Evolutionary conservation across 805 yeast genomes (phyloP), one percentile per base, ranked within the genome.

Genomic region (Yarrowia sp.): DNA sequence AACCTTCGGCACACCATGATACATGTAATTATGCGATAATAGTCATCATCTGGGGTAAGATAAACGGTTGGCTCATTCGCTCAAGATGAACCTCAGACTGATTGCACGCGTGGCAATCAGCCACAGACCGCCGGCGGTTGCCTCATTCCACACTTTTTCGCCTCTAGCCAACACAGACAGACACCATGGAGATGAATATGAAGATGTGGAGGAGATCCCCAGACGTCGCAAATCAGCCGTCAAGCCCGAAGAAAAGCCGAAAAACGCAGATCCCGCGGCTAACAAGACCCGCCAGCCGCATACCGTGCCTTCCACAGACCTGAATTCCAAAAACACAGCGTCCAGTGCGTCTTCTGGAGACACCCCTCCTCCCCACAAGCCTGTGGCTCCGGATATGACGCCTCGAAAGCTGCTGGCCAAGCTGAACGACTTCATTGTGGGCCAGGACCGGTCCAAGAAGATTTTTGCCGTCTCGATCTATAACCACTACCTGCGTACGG

Each of bases 401-500:
- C 88, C 88, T 1, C 79, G 78, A 60, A 75, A 75, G 47, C 72
- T 86, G 67, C 83, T 84, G 71, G 72, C 73, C 3, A 80, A 77
- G 70, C 74, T 86, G 15, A 88, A 86, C 71, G 79, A 79, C 55
- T 85, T 81, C 70, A 84, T 86, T 17, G 78, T 86, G 30, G 89
- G 88, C 0, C 89, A 86, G 74, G 84, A 83, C 0, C 79, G 76
- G 5, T 84, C 86, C 30, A 86, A 86, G 73, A 83, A 82, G 71
- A 83, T 85, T n/a, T 78, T 86, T 74, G 81, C 87, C 43, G 89
- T 86, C 10, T 87, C 88, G 0, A 86, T 86, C 0, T 86, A 82
- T 71, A 86, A 86, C 68, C 89, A 86, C 72, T 85, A 84, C 69
- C 70, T 85, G 47, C 77, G 87, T 67, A n/a, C 34, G 8, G 53